Evolutionary conservation across 257 asterid genomes (phyloP).

Genomic region (Solanum habrochaites): DNA sequence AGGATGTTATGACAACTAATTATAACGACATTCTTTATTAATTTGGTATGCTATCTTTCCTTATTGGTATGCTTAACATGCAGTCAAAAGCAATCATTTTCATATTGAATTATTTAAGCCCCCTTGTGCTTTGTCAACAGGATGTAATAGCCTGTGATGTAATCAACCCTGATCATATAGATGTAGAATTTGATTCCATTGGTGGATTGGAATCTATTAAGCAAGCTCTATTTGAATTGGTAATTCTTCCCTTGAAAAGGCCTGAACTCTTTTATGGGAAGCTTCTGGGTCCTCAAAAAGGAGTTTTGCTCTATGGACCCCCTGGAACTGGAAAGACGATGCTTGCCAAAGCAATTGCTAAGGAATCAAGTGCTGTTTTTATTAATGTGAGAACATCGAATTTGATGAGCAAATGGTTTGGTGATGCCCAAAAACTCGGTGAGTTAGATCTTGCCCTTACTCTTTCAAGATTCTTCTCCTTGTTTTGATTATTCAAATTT

Average conservation of each 20-base stretch:
- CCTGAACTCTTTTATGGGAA: slow-evolving; percentile 89
- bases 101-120: neutral
- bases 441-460: neutral
- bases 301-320: slow-evolving; percentile 89
- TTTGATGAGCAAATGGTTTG: slow-evolving; percentile 98
- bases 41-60: neutral
- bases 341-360: slow-evolving; percentile 99
- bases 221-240: slow-evolving; percentile 63
- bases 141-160: slow-evolving; percentile 96
- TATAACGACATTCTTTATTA: neutral
- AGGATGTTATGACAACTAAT: neutral
- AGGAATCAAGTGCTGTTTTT: slow-evolving; percentile 88
- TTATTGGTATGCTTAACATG: neutral
- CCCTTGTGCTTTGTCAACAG: slow-evolving; percentile 18
- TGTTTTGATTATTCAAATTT: neutral
- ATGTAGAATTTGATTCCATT: slow-evolving; percentile 62
- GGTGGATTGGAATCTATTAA: slow-evolving; percentile 91
- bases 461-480: neutral
- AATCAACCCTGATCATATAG: slow-evolving; percentile 69
- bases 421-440: slow-evolving; percentile 97
- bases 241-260: slow-evolving; percentile 78
- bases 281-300: slow-evolving; percentile 91
- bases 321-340: slow-evolving; percentile 99
- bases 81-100: neutral
- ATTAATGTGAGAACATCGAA: slow-evolving; percentile 76